Base-by-base conservation (phyloP, 495 filamentous ascomycete genomes). In the Xylaria telfairii region DNA sequence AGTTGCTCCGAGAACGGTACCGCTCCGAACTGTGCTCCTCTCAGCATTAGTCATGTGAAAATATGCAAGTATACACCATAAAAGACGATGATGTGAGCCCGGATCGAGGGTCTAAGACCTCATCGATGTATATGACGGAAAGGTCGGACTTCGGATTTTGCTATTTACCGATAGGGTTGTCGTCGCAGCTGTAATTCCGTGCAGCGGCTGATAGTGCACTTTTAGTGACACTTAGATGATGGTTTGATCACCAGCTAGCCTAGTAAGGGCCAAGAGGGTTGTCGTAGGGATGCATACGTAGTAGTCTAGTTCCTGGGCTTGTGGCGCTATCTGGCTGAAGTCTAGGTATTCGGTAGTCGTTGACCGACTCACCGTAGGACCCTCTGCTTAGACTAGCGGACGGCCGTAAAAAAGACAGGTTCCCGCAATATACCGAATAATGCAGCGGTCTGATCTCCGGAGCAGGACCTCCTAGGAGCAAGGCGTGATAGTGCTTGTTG, bases 401-500 rank as follows among this genome's bases (percentile, higher is more conserved):
- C 12, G 19, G 13, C 17, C 0, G 19, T 46, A 44, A 19, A 1
- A 44, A 9, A 9, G 32, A 4, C 24, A 37, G 2, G 44, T 51
- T 46, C 44, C 44, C 21, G 61, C 15, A 64, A 53, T 13, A 26
- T 37, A 53, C 30, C 34, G 21, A 34, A 37, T 44, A 51, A 65
- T 37, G 10, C 46, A 47, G 64, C 46, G 47, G 64, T 66, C 64
- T 65, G 30, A 26, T 37, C 28, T 37, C 15, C 28, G 24, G 46
- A 49, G 47, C 64, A 28, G 46, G 47, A 21, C 64, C 15, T 26
- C 4, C 64, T 54, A 66, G 4, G 32, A 7, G 24, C 41, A 42
- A 34, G 61, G 24, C 37, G 61, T 49, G 47, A 66, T 54, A 65
- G 42, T 28, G 62, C 44, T 28, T 17, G 62, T 49, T 21, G 44